Evolutionary conservation across 441 rosid genomes (phyloP).

Genomic region (Brassica balearica): DNA sequence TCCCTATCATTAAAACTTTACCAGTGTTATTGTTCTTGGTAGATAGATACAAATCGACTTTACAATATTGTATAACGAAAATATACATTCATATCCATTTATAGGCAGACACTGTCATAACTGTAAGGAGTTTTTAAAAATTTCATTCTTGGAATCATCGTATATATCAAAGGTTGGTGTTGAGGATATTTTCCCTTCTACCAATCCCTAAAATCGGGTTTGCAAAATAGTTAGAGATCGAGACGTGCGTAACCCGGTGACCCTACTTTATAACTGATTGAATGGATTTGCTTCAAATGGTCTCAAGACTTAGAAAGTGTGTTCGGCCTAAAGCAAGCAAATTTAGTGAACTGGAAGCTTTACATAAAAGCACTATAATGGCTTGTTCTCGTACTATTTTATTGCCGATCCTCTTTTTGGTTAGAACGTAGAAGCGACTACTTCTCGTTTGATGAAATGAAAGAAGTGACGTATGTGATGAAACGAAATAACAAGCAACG

Average conservation of each 20-base stretch:
- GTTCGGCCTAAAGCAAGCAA: slow-evolving; percentile 8
- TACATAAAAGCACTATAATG: background rate
- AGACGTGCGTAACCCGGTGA: background rate
- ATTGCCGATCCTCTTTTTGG: background rate
- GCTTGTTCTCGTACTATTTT: background rate
- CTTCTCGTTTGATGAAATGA: background rate
- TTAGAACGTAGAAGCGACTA: background rate
- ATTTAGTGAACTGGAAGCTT: background rate
- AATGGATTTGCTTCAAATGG: slow-evolving; percentile 1
- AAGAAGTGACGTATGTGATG: background rate
- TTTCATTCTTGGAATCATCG: background rate
- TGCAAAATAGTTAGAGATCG: background rate
- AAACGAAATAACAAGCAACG: background rate
- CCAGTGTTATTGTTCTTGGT: background rate
- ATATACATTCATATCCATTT: slow-evolving; percentile 14
- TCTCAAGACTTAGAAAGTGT: background rate
- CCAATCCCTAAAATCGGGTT: background rate
- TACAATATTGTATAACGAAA: slow-evolving; percentile 14
- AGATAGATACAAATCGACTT: slow-evolving; percentile 16
- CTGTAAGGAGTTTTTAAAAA: background rate
- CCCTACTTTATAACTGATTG: background rate
- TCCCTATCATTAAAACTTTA: slow-evolving; percentile 25
- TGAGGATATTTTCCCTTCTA: background rate
- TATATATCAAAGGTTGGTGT: background rate
- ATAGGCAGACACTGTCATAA: slow-evolving; percentile 25